Base-by-base conservation (phyloP, 306 rosid species). In the Lathyrus tuberosus region DNA sequence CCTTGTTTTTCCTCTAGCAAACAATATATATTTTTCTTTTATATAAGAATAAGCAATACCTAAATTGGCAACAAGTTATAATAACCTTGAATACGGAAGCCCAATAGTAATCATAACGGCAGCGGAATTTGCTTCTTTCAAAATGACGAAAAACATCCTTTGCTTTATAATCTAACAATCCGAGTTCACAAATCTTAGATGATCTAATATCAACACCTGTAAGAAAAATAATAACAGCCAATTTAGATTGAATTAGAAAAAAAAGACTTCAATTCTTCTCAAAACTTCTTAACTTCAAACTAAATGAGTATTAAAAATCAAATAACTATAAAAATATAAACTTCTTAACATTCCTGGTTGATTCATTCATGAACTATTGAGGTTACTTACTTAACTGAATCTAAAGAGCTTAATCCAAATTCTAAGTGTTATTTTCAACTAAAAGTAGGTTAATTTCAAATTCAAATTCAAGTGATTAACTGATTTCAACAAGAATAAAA, bases 161-260 rank as follows among this genome's bases (percentile, higher is more conserved):
- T 72, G 96, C 86, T 78, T 88, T 88, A 79, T 88, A 83, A 80
- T 94, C 83, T 56, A 86, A 81, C 57, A 88, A 79, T 65, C 98
- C 97, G 48, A 84, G 89, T 79, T 94, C 96, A 71, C 98, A 94
- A 61, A 87, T 84, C 86, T 94, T 88, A 47, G 98, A 84, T 56
- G 96, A 90, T 86, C 89, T 88, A 73, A 94, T 86, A 78, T 94
- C 98, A 79, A 93, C 98, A 84, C 90, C 98, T 93, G 87, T 49
- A 68, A 82, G 40, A 74, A 67, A n/a, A 57, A 82, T 65, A 53
- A 65, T 3, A 53, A 4, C 64, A 71, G 5, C 53, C 31, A 42
- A 52, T 24, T 58, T 11, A 69, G 69, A 46, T 17, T 0, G 20
- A 40, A 59, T 67, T 18, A 51, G 4, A 42, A 67, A 58, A 63